These are phyloP conservation scores for Populus tremula DNA, from an alignment of 345 rosid species.

Conservation along the genomic window DNA sequence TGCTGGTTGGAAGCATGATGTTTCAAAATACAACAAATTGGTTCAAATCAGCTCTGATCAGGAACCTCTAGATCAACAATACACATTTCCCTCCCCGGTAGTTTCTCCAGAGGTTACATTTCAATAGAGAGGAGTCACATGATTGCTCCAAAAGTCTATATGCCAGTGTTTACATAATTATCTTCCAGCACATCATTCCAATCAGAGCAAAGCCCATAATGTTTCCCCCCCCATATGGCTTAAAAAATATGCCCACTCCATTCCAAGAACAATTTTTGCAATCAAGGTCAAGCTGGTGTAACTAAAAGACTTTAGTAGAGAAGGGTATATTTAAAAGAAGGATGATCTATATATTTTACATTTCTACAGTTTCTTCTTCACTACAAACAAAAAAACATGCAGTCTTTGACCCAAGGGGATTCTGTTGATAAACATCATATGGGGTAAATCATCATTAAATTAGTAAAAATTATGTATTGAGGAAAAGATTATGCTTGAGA, in stretches of 20 bases:
- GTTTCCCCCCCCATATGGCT: background rate
- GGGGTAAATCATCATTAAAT: background rate
- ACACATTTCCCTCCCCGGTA: background rate
- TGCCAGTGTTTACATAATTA: background rate
- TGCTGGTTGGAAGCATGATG: background rate
- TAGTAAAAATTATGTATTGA: too few species aligned
- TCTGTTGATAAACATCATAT: background rate
- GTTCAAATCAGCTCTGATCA: background rate
- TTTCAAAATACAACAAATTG: background rate
- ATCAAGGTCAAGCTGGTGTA: background rate
- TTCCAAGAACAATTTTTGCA: background rate
- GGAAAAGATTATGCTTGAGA: conserved; percentile 2
- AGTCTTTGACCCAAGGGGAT: background rate
- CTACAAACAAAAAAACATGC: background rate
- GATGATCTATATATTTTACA: background rate
- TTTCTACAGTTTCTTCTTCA: background rate
- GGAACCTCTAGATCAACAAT: background rate
- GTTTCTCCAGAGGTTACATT: background rate
- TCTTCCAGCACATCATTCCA: background rate
- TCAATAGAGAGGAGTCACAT: too few species aligned
- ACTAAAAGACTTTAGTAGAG: background rate
- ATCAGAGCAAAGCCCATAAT: background rate
- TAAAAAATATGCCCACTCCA: background rate
- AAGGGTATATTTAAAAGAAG: background rate
- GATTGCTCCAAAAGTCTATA: background rate